Base-by-base conservation (phyloP, 306 rosid species). In the Betula pendula region DNA sequence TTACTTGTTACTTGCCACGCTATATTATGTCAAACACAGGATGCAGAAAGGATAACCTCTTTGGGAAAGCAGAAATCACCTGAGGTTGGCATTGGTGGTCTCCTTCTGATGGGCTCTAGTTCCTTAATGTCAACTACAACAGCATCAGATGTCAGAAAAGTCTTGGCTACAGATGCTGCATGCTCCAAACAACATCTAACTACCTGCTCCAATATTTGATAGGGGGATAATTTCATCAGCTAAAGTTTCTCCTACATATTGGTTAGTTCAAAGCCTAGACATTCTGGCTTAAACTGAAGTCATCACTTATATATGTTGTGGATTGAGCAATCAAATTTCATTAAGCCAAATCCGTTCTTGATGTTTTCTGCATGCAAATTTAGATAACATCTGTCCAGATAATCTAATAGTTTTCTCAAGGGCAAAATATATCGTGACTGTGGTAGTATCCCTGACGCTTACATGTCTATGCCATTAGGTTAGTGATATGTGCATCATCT, bases 141-240 rank as follows among this genome's bases (percentile, higher is more conserved):
- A 48, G 98, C 98, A 48, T 89, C 87, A 12, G 97, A 92, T 52
- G 93, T 87, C 77, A 94, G 85, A 75, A 94, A 90, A 49, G 77
- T 71, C 86, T 94, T 94, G 48, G 97, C 89, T 51, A 94, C 98
- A 1, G 97, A 92, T 65, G 97, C 95, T 3, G 98, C 90, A 75
- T 94, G 82, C 89, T 94, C 97, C 84, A 94, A 82, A 76, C 98
- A 94, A 78, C 96, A 94, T 80, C 95, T 85, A 77, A 94, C 96
- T 31, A 92, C 97, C 97, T 90, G 95, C 60, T 77, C 29, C 76
- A 76, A 70, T 45, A 47, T 77, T 76, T 16, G 15, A 25, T 52
- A 24, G 60, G 53, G 22, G 38, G 19, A 70, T 40, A 43, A 9
- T 47, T 52, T 33, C 4, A 66, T 66, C 17, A n/a, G 58, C 35